These are phyloP conservation scores for Plasmodium adleri DNA, from an alignment of 169 alveolate species.

Conservation along the genomic window DNA sequence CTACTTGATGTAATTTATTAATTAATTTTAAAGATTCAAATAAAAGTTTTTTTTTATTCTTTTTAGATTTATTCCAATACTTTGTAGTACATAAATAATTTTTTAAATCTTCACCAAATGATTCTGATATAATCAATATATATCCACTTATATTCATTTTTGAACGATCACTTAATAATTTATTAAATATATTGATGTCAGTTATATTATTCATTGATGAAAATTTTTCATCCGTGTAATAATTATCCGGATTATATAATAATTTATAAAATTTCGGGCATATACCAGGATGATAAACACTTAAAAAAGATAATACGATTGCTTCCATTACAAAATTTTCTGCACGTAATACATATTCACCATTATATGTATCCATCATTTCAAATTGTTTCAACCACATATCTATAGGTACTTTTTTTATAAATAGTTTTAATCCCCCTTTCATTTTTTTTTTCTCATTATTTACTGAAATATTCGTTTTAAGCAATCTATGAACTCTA, in stretches of 20 bases:
- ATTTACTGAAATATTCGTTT: constrained; percentile 35
- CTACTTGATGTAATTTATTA: too few species aligned
- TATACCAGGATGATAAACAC: constrained; percentile 73
- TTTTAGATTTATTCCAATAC: too few species aligned
- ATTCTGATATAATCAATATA: too few species aligned
- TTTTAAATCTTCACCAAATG: too few species aligned
- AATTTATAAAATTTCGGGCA: constrained; percentile 82
- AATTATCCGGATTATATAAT: constrained; percentile 77
- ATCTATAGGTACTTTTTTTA: constrained; percentile 82
- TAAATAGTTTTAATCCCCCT: constrained; percentile 72
- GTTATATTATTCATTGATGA: not conserved
- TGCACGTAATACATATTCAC: constrained; percentile 85
- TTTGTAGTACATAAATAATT: too few species aligned
- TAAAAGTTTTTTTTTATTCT: too few species aligned
- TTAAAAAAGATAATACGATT: constrained; percentile 81
- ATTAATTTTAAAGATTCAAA: too few species aligned
- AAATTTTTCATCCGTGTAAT: not conserved
- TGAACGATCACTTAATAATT: too few species aligned
- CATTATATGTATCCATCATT: constrained; percentile 81
- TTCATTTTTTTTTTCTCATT: constrained; percentile 34
- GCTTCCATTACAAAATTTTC: constrained; percentile 89
- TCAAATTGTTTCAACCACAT: constrained; percentile 86
- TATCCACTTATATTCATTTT: too few species aligned
- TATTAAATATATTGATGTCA: too few species aligned
- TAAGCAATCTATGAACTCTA: constrained; percentile 78